A percentile compares a stretch with the other conserved stretches of the same genome.
phyloP scores from a whole-genome alignment of 2,329 filamentous ascomycete genomes.

The Onygenales sp. region DNA sequence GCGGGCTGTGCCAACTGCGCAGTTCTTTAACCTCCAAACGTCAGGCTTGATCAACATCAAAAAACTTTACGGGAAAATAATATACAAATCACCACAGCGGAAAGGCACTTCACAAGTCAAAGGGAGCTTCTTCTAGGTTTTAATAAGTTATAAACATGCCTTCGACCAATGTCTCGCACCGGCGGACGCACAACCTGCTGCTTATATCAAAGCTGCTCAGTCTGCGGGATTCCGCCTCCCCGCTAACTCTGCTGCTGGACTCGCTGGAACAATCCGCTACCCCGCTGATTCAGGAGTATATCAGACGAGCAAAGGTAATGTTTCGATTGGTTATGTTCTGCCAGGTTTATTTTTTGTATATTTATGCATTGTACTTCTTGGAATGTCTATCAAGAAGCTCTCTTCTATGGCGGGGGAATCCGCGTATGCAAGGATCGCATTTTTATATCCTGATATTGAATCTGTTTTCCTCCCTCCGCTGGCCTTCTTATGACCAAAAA shows the following conservation, averaged over 20 bases:
- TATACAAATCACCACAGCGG: neutral
- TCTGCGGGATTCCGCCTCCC: conserved; percentile 68
- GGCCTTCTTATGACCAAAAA: no score
- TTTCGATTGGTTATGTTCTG: neutral
- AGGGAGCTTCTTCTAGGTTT: conserved; percentile 4
- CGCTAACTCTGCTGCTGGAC: conserved; percentile 78
- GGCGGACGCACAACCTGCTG: conserved; percentile 74
- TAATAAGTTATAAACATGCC: conserved; percentile 21
- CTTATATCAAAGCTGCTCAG: conserved; percentile 75
- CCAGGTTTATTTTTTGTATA: neutral
- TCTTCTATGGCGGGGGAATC: neutral
- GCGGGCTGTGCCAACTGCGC: no score
- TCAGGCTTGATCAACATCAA: no score
- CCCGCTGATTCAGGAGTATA: conserved; percentile 63
- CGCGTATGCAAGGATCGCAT: neutral
- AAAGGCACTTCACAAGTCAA: neutral
- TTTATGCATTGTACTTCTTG: neutral
- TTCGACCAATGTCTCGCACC: conserved; percentile 43
- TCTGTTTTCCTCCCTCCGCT: neutral
- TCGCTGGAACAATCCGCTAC: conserved; percentile 70
- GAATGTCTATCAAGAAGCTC: no score
- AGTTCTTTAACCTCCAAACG: no score
- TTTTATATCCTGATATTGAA: neutral
- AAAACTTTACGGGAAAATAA: conserved; percentile 4
- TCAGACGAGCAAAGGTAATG: conserved; percentile 60